These are phyloP conservation scores for Podospora bellae-mahoneyi DNA, from an alignment of 495 filamentous ascomycete species.

Conservation along the genomic window DNA sequence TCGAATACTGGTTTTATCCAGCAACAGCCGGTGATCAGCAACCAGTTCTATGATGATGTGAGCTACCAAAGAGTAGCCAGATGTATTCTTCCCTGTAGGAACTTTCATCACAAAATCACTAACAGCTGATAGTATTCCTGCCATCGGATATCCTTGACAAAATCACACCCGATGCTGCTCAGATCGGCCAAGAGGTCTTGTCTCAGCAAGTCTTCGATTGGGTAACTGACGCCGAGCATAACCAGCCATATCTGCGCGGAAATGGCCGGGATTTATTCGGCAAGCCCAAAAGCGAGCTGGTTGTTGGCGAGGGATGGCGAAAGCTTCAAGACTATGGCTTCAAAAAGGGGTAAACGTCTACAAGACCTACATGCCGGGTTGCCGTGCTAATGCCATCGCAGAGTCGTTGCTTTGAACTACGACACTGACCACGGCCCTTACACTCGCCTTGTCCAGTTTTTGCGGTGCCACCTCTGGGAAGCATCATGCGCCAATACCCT, in stretches of 20 bases:
- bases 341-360: background rate
- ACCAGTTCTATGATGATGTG: constrained; percentile 49
- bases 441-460: constrained; percentile 53
- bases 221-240: constrained; percentile 57
- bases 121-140: constrained; percentile 42
- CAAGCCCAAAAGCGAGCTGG: constrained; percentile 43
- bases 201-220: constrained; percentile 45
- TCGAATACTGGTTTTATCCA: constrained; percentile 52
- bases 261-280: constrained; percentile 51
- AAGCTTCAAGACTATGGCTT: constrained; percentile 53
- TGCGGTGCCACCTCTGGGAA: constrained; percentile 61
- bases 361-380: background rate
- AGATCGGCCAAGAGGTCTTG: constrained; percentile 48
- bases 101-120: background rate
- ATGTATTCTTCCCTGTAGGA: constrained; percentile 27
- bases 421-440: constrained; percentile 45
- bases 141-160: constrained; percentile 35
- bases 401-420: constrained; percentile 48
- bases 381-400: constrained; percentile 43
- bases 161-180: constrained; percentile 38
- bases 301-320: constrained; percentile 57
- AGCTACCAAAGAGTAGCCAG: constrained; percentile 42
- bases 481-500: constrained; percentile 59
- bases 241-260: constrained; percentile 53
- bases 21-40: constrained; percentile 39